Conservation (phyloP, 1,284 basidiomycete species). For the Limonomyces culmigenus region DNA sequence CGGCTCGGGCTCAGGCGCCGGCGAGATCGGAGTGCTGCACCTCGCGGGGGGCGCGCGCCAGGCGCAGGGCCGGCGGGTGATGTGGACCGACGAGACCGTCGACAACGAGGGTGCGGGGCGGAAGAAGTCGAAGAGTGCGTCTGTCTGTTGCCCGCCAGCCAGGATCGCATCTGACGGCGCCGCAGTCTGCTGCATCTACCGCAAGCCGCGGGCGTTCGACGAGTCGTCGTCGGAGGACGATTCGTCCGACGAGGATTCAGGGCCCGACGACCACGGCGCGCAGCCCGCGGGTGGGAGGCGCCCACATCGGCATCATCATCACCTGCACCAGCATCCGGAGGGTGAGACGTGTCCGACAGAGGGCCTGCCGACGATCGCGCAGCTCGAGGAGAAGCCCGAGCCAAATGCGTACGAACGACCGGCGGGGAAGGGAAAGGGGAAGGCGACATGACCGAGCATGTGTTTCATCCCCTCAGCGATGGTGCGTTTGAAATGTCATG, state of each 20-base stretch:
- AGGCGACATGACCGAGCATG: too few relatives aligned
- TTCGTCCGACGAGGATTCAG: conserved; percentile 18
- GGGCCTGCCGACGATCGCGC: too few relatives aligned
- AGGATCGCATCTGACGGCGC: not conserved
- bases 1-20: not conserved
- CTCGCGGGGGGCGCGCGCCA: conserved; percentile 31
- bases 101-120: conserved; percentile 70
- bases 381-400: too few relatives aligned
- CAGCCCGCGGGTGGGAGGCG: too few relatives aligned
- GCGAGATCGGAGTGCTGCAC: conserved; percentile 19
- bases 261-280: too few relatives aligned
- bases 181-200: conserved; percentile 80
- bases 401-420: too few relatives aligned
- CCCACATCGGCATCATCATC: too few relatives aligned
- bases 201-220: conserved; percentile 61
- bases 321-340: too few relatives aligned
- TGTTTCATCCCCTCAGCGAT: too few relatives aligned
- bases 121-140: conserved; percentile 76
- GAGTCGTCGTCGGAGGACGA: conserved; percentile 59
- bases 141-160: not conserved
- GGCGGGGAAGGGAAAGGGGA: too few relatives aligned
- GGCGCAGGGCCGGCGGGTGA: conserved; percentile 32
- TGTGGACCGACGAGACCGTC: conserved; percentile 66
- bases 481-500: too few relatives aligned
- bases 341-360: too few relatives aligned